Evolutionary conservation across 306 rosid genomes (phyloP).

Genomic region (Cucumis cinereus): DNA sequence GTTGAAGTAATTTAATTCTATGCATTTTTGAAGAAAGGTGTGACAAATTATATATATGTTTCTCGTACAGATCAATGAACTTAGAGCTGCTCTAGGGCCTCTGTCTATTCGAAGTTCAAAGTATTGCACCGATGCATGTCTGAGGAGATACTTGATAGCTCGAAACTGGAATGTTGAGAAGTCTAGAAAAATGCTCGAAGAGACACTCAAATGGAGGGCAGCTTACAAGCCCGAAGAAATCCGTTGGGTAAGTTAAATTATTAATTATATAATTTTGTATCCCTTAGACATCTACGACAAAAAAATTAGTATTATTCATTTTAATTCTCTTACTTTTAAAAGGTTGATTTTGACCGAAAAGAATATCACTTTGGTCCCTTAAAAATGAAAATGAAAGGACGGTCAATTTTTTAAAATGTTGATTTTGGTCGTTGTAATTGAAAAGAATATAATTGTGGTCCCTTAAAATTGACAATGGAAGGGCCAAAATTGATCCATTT

Average conservation of each 20-base stretch:
- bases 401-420: no score
- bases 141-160: constrained; percentile 35
- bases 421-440: no score
- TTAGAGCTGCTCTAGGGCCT: constrained; percentile 51
- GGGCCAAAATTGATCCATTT: no score
- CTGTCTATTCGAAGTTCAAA: constrained; percentile 17
- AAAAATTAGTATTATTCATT: not conserved
- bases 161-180: constrained; percentile 34
- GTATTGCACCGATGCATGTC: constrained; percentile 34
- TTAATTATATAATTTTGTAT: not conserved
- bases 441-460: no score
- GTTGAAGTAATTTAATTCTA: not conserved
- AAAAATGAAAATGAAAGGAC: no score
- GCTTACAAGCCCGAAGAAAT: constrained; percentile 53
- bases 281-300: not conserved
- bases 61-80: constrained; percentile 45
- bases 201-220: constrained; percentile 65
- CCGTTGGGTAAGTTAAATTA: constrained; percentile 18
- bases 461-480: no score
- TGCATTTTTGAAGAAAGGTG: not conserved
- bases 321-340: not conserved
- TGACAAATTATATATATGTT: not conserved
- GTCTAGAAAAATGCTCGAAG: constrained; percentile 62
- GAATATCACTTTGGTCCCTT: no score
- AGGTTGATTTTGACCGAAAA: no score